Percentiles rank a stretch among this genome's conserved stretches.
Conservation (phyloP, 495 filamentous ascomycete species). For the Tuber microsphaerosporum region DNA sequence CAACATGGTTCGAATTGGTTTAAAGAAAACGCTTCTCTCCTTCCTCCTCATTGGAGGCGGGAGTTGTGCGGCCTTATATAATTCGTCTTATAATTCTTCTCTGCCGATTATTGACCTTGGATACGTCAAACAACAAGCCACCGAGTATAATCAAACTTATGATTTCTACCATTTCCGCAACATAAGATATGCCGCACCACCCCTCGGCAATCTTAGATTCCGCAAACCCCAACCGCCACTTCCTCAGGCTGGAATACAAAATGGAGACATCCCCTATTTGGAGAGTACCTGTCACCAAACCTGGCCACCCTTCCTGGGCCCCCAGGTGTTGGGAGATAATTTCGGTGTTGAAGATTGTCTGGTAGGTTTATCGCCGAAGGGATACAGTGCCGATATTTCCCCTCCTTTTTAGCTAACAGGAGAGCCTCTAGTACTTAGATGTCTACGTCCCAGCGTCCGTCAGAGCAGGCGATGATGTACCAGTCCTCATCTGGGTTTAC, state of each 20-base stretch:
- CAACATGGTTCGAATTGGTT: background rate
- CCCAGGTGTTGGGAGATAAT: background rate
- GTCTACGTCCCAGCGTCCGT: slow-evolving; percentile 30
- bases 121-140: slow-evolving; percentile 37
- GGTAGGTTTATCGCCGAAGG: slow-evolving; percentile 3
- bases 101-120: slow-evolving; percentile 37
- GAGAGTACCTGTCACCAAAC: slow-evolving; percentile 13
- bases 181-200: slow-evolving; percentile 37
- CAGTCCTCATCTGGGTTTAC: slow-evolving; percentile 57
- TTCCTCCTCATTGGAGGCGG: background rate
- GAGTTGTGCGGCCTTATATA: background rate
- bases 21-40: background rate
- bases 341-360: slow-evolving; percentile 33
- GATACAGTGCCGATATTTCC: background rate
- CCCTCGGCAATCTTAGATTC: slow-evolving; percentile 35
- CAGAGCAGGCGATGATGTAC: slow-evolving; percentile 26
- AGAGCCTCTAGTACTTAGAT: slow-evolving; percentile 26
- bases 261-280: slow-evolving; percentile 16
- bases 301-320: background rate
- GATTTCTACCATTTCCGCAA: slow-evolving; percentile 36
- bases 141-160: slow-evolving; percentile 27
- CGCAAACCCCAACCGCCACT: slow-evolving; percentile 33
- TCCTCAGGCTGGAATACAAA: slow-evolving; percentile 20
- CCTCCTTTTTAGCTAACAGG: background rate
- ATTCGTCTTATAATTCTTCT: background rate